Percentiles rank a stretch among this genome's conserved stretches.
These are phyloP conservation scores for Malassezia brasiliensis DNA, from an alignment of 1,284 basidiomycete species.

Conservation along the genomic window DNA sequence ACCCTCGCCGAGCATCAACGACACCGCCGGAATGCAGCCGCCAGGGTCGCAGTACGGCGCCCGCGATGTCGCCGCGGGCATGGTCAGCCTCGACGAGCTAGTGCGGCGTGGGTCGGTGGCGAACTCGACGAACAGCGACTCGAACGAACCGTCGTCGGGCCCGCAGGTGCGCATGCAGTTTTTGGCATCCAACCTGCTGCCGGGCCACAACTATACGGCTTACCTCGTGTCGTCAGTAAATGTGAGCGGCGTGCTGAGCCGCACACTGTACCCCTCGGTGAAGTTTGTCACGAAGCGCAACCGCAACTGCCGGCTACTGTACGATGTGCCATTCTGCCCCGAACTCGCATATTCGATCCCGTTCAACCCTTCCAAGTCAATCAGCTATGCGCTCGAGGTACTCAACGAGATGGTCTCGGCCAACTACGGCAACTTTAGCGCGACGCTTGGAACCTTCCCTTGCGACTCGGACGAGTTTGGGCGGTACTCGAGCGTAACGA, in stretches of 20 bases:
- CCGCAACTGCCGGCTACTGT: constrained; percentile 47
- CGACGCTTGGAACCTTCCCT: constrained; percentile 49
- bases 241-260: constrained; percentile 20
- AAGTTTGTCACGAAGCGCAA: constrained; percentile 47
- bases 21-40: constrained; percentile 5
- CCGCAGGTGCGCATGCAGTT: constrained; percentile 27
- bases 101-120: neutral
- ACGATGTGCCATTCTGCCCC: constrained; percentile 49
- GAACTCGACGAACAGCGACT: neutral
- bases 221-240: constrained; percentile 41
- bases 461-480: constrained; percentile 46
- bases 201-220: constrained; percentile 47
- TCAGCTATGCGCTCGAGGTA: constrained; percentile 31
- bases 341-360: constrained; percentile 51
- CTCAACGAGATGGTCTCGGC: constrained; percentile 42
- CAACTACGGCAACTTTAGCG: constrained; percentile 47
- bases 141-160: neutral
- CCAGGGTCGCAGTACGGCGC: neutral
- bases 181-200: constrained; percentile 27
- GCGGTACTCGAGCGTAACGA: constrained; percentile 48
- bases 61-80: neutral
- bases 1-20: constrained; percentile 6
- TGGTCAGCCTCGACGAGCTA: neutral
- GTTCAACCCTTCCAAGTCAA: constrained; percentile 34
- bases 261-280: constrained; percentile 30